A percentile compares a stretch with the other conserved stretches of the same genome.
These are phyloP conservation scores for Alnus glutinosa DNA, from an alignment of 306 rosid species.

Conservation along the genomic window DNA sequence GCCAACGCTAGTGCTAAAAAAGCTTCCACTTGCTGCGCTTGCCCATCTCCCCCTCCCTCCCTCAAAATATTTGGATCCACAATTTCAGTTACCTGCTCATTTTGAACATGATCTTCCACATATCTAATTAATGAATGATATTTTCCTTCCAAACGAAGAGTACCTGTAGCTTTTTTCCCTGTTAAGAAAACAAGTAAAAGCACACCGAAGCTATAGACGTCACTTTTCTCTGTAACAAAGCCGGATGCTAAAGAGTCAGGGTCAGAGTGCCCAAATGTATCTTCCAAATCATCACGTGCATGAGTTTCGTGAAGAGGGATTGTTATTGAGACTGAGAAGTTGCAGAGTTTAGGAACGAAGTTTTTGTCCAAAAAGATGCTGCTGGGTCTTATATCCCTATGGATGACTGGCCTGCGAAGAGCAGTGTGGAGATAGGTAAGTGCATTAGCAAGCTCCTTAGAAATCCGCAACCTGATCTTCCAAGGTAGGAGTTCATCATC, in stretches of 20 bases:
- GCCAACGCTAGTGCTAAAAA: background rate
- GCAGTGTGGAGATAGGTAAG: background rate
- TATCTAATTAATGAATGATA: background rate
- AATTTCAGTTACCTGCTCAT: background rate
- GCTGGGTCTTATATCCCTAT: background rate
- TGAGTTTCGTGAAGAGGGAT: background rate
- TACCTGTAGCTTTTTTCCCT: background rate
- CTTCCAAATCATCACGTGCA: background rate
- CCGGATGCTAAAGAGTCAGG: background rate
- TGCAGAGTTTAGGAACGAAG: conserved; percentile 2
- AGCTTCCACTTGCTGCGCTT: background rate
- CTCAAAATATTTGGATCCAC: conserved; percentile 1
- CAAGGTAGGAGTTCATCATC: background rate
- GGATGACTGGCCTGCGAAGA: background rate
- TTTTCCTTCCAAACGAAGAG: background rate
- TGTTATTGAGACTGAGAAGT: background rate
- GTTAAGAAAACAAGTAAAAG: background rate
- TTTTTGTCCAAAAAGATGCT: background rate
- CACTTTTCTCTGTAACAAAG: background rate
- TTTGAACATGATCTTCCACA: background rate
- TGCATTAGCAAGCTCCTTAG: conserved; percentile 11
- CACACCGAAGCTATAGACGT: conserved; percentile 1
- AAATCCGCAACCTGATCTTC: background rate
- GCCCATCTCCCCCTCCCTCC: background rate
- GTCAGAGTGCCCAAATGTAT: background rate